These are phyloP conservation scores for Colletotrichum higginsianum DNA, from an alignment of 2,329 filamentous ascomycete species.

Conservation along the genomic window DNA sequence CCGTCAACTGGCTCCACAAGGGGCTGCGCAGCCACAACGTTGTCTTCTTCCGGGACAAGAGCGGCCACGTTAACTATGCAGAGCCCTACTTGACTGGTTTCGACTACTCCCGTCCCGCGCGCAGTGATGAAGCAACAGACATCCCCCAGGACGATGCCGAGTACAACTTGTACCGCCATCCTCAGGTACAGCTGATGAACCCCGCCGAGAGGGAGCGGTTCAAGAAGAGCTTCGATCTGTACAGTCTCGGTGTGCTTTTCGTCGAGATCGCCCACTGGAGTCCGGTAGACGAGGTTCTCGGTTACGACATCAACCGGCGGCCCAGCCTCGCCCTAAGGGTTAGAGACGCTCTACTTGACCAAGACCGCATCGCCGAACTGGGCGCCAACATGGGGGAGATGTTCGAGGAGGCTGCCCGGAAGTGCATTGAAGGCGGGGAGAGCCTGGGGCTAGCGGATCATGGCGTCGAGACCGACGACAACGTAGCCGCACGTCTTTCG, in stretches of 20 bases:
- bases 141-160: conserved; percentile 60
- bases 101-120: conserved; percentile 67
- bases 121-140: conserved; percentile 66
- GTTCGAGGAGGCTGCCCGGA: conserved; percentile 55
- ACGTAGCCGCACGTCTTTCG: conserved; percentile 57
- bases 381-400: conserved; percentile 57
- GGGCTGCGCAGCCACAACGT: conserved; percentile 68
- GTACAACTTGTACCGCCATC: conserved; percentile 67
- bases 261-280: conserved; percentile 69
- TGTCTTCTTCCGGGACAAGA: conserved; percentile 62
- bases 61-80: conserved; percentile 54
- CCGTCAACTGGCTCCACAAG: conserved; percentile 72
- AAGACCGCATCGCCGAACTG: conserved; percentile 51
- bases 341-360: conserved; percentile 50
- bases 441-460: conserved; percentile 54
- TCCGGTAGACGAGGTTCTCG: conserved; percentile 60
- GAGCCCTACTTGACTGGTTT: conserved; percentile 67
- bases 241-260: conserved; percentile 66
- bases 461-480: conserved; percentile 59
- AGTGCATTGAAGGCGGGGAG: conserved; percentile 55
- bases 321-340: conserved; percentile 57
- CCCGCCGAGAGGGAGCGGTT: conserved; percentile 54
- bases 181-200: conserved; percentile 55
- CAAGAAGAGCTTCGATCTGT: conserved; percentile 67
- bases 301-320: conserved; percentile 54